A percentile compares a stretch with the other conserved stretches of the same genome.
These are phyloP conservation scores for Thalia dealbata DNA, from an alignment of 176 grass and related monocot species.

Conservation along the genomic window DNA sequence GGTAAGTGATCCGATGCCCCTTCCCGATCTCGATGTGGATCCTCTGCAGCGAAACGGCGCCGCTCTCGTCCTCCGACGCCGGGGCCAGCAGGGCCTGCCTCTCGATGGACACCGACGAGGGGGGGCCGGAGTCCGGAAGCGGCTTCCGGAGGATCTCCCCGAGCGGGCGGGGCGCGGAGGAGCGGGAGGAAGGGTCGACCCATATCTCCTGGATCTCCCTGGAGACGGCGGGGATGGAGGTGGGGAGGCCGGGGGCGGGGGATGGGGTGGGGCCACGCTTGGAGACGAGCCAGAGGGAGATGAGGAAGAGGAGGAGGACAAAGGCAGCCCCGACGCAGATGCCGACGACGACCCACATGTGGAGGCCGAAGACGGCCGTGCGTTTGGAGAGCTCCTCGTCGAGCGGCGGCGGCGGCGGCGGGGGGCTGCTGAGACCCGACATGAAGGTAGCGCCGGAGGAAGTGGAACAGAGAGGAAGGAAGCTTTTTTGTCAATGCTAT, in stretches of 20 bases:
- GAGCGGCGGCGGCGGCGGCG: conserved; percentile 47
- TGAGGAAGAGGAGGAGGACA: conserved; percentile 65
- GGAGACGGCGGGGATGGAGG: conserved; percentile 61
- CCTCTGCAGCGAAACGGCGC: conserved; percentile 41
- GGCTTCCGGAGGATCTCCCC: conserved; percentile 15
- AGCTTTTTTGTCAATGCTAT: too few relatives aligned
- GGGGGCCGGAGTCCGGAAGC: not conserved
- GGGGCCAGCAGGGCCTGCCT: conserved; percentile 18
- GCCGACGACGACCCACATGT: conserved; percentile 79
- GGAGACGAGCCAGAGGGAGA: conserved; percentile 52
- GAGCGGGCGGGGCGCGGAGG: conserved; percentile 9
- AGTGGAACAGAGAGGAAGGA: not conserved
- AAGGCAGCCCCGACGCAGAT: conserved; percentile 63
- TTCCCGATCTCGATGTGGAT: conserved; percentile 80
- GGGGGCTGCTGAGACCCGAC: conserved; percentile 22
- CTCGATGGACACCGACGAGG: conserved; percentile 20
- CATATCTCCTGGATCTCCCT: conserved; percentile 97
- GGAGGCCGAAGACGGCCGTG: conserved; percentile 72
- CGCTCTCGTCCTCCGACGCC: conserved; percentile 5
- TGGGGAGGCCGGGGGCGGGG: conserved; percentile 1
- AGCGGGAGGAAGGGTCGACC: conserved; percentile 31
- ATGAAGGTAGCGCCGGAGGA: not conserved
- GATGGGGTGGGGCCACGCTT: conserved; percentile 7
- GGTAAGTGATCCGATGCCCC: conserved; percentile 52
- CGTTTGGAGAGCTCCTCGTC: conserved; percentile 52